Evolutionary conservation across 352 stramenopile species (phyloP).

Genomic region (Phytopythium oedochilum): DNA sequence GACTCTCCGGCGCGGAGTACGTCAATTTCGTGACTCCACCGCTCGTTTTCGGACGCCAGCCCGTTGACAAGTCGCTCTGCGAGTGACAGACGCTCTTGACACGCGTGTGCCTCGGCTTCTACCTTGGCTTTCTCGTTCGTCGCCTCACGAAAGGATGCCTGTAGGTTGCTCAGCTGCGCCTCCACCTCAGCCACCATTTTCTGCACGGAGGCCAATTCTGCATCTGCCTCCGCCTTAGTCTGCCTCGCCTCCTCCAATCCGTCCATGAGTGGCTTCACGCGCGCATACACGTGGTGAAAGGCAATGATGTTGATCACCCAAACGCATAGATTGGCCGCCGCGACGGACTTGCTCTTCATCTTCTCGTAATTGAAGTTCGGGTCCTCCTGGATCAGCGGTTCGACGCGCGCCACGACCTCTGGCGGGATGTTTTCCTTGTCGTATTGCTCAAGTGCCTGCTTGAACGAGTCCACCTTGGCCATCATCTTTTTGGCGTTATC

Average conservation of each 20-base stretch:
- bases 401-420: constrained; percentile 82
- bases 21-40: constrained; percentile 89
- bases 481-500: constrained; percentile 96
- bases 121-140: constrained; percentile 91
- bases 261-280: constrained; percentile 95
- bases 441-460: constrained; percentile 87
- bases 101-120: constrained; percentile 82
- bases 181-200: constrained; percentile 84
- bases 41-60: constrained; percentile 83
- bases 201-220: constrained; percentile 74
- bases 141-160: constrained; percentile 77
- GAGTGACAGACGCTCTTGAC: constrained; percentile 82
- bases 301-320: constrained; percentile 94
- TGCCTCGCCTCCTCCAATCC: constrained; percentile 76
- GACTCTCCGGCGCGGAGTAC: constrained; percentile 60
- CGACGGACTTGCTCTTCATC: constrained; percentile 92
- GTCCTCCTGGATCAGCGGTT: constrained; percentile 83
- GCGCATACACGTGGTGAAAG: constrained; percentile 91
- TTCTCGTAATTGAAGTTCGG: constrained; percentile 92
- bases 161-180: constrained; percentile 64
- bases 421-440: constrained; percentile 89
- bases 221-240: constrained; percentile 76
- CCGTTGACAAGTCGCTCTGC: constrained; percentile 88
- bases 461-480: constrained; percentile 92
- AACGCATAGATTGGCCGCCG: constrained; percentile 89